phyloP scores from a whole-genome alignment of 1,139 yeast species.

The Pichia sp. region DNA sequence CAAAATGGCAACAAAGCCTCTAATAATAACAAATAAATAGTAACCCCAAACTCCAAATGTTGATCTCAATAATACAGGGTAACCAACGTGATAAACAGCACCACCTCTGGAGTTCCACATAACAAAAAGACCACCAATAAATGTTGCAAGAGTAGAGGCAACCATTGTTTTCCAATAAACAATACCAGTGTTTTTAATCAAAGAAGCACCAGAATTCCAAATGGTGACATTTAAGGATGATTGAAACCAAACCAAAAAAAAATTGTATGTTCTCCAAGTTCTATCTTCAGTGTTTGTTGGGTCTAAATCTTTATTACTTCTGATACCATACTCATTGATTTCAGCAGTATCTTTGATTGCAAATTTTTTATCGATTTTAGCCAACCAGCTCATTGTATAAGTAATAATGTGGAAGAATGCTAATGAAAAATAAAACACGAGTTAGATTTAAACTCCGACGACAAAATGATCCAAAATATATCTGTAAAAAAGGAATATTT shows the following conservation, averaged over 20 bases:
- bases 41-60: constrained; percentile 30
- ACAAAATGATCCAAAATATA: not conserved
- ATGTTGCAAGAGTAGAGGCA: constrained; percentile 17
- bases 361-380: constrained; percentile 14
- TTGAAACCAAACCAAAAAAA: constrained; percentile 25
- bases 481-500: not conserved
- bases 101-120: constrained; percentile 21
- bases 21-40: constrained; percentile 35
- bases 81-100: constrained; percentile 22
- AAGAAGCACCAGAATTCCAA: constrained; percentile 29
- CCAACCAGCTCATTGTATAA: constrained; percentile 8
- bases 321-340: constrained; percentile 11
- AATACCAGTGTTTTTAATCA: constrained; percentile 19
- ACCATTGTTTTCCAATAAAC: constrained; percentile 20
- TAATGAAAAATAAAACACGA: not conserved
- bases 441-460: not conserved
- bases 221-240: constrained; percentile 27
- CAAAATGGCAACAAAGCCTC: constrained; percentile 37
- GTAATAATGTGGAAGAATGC: not conserved
- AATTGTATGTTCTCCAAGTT: constrained; percentile 25
- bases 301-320: constrained; percentile 27
- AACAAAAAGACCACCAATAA: constrained; percentile 18
- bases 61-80: constrained; percentile 20
- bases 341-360: constrained; percentile 15
- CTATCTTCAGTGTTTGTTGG: constrained; percentile 26